phyloP scores from a whole-genome alignment of 306 rosid genomes.

The Pyrus bretschneideri region DNA sequence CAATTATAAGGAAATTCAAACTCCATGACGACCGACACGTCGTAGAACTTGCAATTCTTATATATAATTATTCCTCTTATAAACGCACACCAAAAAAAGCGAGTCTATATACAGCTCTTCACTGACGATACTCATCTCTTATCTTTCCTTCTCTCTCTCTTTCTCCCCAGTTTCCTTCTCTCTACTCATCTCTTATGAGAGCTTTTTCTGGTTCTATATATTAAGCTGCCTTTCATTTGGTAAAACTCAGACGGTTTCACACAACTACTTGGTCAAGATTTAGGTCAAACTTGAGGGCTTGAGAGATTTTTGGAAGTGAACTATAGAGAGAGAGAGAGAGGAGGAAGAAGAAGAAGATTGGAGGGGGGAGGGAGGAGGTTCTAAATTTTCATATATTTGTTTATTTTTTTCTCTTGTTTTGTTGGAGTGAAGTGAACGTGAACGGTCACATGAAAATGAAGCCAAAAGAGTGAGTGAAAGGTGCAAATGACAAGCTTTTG shows the following conservation, averaged over 20 bases:
- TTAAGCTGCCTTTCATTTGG: not conserved
- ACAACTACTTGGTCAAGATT: not conserved
- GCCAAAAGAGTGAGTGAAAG: no score
- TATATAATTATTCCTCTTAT: not conserved
- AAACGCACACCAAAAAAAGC: not conserved
- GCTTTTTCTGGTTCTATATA: slow-evolving; percentile 22
- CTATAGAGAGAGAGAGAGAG: no score
- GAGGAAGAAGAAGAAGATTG: no score
- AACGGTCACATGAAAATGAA: no score
- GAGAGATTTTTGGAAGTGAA: not conserved
- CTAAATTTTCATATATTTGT: no score
- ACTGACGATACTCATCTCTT: slow-evolving; percentile 13
- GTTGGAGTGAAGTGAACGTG: no score
- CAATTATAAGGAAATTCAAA: not conserved
- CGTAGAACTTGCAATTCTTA: slow-evolving; percentile 13
- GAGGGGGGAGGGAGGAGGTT: no score
- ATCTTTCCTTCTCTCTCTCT: slow-evolving; percentile 20
- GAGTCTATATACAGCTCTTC: slow-evolving; percentile 16
- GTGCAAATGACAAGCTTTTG: no score
- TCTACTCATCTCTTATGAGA: not conserved
- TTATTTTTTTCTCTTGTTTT: no score
- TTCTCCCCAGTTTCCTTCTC: slow-evolving; percentile 52
- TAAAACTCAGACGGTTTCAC: not conserved
- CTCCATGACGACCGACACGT: slow-evolving; percentile 31
- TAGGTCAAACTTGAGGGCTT: not conserved